A percentile compares a stretch with the other conserved stretches of the same genome.
Conservation (phyloP, 768 basidiomycete species). For the Suillus subluteus region DNA sequence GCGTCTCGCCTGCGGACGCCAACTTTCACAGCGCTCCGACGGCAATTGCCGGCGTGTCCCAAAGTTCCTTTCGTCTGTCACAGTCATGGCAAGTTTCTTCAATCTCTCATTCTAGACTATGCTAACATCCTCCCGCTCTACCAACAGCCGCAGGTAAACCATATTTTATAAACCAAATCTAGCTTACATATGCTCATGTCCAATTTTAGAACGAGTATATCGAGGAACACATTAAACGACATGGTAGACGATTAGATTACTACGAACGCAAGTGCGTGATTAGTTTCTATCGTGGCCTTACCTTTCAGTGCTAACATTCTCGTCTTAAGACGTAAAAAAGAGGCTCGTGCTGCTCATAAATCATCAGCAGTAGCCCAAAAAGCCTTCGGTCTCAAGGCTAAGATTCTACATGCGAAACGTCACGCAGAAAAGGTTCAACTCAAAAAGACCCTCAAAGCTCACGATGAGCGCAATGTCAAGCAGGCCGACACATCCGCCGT, state of each 20-base stretch:
- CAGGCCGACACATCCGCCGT: constrained; percentile 82
- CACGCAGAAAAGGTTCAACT: constrained; percentile 98
- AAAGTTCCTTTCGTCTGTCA: constrained; percentile 10
- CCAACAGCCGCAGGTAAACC: constrained; percentile 66
- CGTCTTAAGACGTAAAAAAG: constrained; percentile 70
- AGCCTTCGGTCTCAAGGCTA: constrained; percentile 95
- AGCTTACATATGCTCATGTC: constrained; percentile 13
- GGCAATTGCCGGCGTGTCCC: constrained; percentile 30
- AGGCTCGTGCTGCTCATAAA: constrained; percentile 76
- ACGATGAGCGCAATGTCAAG: constrained; percentile 98
- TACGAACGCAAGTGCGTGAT: constrained; percentile 87
- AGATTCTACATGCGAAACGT: constrained; percentile 95
- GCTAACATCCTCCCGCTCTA: constrained; percentile 19
- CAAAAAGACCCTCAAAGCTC: constrained; percentile 99
- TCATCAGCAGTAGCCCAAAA: constrained; percentile 89
- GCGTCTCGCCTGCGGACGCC: not conserved
- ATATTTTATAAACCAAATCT: not conserved
- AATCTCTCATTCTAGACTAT: not conserved
- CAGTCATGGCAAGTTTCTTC: constrained; percentile 31
- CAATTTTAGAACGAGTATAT: constrained; percentile 92
- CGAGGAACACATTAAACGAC: constrained; percentile 96
- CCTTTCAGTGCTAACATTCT: not conserved
- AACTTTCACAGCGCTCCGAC: constrained; percentile 10
- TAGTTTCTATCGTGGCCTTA: not conserved
- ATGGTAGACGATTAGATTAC: constrained; percentile 94